Evolutionary conservation across 148 eudicot species (phyloP).

Genomic region (Polygonum aviculare): DNA sequence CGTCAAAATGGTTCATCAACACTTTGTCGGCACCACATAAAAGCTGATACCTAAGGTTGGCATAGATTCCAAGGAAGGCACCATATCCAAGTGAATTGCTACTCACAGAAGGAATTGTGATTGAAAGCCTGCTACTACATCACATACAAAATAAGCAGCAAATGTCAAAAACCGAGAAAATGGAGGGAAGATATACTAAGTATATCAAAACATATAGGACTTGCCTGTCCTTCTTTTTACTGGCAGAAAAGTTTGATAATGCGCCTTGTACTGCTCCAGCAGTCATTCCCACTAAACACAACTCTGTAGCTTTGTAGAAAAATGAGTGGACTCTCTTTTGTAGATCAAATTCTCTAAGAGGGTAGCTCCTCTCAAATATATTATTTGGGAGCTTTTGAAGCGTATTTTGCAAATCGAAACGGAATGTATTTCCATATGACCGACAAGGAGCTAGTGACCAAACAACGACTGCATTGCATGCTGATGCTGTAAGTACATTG

Average conservation of each 20-base stretch:
- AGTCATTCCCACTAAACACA: constrained; percentile 76
- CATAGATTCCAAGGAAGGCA: constrained; percentile 76
- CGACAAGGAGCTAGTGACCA: constrained; percentile 99
- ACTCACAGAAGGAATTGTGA: constrained; percentile 68
- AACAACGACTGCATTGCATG: constrained; percentile 86
- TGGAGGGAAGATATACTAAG: background rate
- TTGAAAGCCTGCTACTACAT: constrained; percentile 48
- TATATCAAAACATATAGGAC: background rate
- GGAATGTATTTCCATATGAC: constrained; percentile 89
- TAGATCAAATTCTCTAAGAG: constrained; percentile 73
- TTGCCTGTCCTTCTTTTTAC: constrained; percentile 83
- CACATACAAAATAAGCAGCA: background rate
- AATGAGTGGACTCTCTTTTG: constrained; percentile 87
- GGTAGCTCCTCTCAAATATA: constrained; percentile 82
- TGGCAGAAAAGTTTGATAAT: constrained; percentile 49
- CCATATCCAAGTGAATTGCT: constrained; percentile 87
- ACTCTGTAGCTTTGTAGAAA: constrained; percentile 81
- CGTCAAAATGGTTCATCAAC: constrained; percentile 66
- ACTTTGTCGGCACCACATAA: constrained; percentile 73
- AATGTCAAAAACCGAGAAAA: background rate
- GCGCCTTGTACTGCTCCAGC: constrained; percentile 87
- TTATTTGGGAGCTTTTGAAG: constrained; percentile 94
- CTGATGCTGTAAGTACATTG: constrained; percentile 82
- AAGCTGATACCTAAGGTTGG: constrained; percentile 81
- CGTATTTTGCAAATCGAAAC: constrained; percentile 77